phyloP scores from a whole-genome alignment of 768 basidiomycete species.

The Clitopilus passeckerianus region DNA sequence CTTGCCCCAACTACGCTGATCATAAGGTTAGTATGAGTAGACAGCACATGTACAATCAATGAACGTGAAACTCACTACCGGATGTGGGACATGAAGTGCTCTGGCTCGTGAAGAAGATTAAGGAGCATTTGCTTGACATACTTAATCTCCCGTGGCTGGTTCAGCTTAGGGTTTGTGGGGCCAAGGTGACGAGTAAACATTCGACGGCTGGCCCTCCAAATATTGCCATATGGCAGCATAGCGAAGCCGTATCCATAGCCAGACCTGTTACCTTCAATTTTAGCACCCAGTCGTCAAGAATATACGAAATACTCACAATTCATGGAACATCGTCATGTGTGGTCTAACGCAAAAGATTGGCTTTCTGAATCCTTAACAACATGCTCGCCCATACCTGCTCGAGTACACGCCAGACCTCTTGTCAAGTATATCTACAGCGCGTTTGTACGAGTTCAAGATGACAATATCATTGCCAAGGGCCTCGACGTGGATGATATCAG shows the following conservation, averaged over 20 bases:
- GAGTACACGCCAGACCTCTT: constrained; percentile 36
- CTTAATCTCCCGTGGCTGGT: constrained; percentile 14
- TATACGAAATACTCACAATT: constrained; percentile 6
- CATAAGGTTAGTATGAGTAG: background rate
- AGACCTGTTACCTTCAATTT: constrained; percentile 3
- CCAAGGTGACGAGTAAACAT: background rate
- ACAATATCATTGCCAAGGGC: constrained; percentile 18
- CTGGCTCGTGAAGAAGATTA: constrained; percentile 13
- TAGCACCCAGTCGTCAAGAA: background rate
- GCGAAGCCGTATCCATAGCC: constrained; percentile 14
- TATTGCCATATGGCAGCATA: background rate
- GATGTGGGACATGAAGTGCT: constrained; percentile 8
- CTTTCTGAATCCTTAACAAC: background rate
- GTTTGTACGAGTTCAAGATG: constrained; percentile 29
- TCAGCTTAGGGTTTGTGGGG: constrained; percentile 8
- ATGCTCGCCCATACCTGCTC: background rate
- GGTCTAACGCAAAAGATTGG: constrained; percentile 1
- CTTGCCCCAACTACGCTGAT: constrained; percentile 34
- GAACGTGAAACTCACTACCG: constrained; percentile 5
- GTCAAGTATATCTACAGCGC: constrained; percentile 36
- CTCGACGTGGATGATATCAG: constrained; percentile 23
- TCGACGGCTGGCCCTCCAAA: background rate
- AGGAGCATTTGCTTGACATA: constrained; percentile 14
- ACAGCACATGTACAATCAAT: background rate
- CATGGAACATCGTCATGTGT: constrained; percentile 15